Evolutionary conservation across 345 rosid genomes (phyloP).

Genomic region (Theobroma cacao): DNA sequence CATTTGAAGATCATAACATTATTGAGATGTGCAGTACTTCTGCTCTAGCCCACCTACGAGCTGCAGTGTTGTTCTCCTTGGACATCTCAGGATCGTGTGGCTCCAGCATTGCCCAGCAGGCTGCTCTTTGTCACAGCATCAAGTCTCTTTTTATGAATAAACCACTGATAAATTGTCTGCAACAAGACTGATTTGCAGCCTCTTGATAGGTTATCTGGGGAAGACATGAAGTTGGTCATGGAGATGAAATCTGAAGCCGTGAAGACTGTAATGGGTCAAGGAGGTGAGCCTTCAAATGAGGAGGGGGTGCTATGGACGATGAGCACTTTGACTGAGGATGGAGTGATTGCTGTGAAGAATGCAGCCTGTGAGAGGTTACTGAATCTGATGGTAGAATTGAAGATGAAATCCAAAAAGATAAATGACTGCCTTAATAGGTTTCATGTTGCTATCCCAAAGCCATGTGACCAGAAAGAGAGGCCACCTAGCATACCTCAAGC

Average conservation of each 20-base stretch:
- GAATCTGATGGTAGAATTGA: slow-evolving; percentile 81
- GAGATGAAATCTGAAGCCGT: slow-evolving; percentile 84
- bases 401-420: slow-evolving; percentile 95
- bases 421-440: slow-evolving; percentile 83
- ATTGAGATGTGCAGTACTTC: slow-evolving; percentile 97
- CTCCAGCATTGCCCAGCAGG: slow-evolving; percentile 86
- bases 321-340: slow-evolving; percentile 83
- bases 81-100: slow-evolving; percentile 93
- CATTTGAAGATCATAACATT: slow-evolving; percentile 85
- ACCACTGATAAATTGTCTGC: slow-evolving; percentile 84
- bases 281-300: slow-evolving; percentile 48
- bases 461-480: slow-evolving; percentile 62
- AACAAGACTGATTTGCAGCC: slow-evolving; percentile 96
- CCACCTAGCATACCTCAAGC: slow-evolving; percentile 69
- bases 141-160: slow-evolving; percentile 84
- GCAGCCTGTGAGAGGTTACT: slow-evolving; percentile 88
- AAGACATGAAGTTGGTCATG: slow-evolving; percentile 63
- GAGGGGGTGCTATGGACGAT: slow-evolving; percentile 67
- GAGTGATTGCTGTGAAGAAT: slow-evolving; percentile 79
- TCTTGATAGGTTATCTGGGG: slow-evolving; percentile 62
- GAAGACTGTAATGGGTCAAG: slow-evolving; percentile 61
- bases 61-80: slow-evolving; percentile 79
- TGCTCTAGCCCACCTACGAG: slow-evolving; percentile 81
- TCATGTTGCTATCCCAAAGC: slow-evolving; percentile 83
- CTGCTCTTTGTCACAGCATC: slow-evolving; percentile 81